Base-by-base conservation (phyloP, 495 filamentous ascomycete genomes). In the Parachaetomium inaequale region DNA sequence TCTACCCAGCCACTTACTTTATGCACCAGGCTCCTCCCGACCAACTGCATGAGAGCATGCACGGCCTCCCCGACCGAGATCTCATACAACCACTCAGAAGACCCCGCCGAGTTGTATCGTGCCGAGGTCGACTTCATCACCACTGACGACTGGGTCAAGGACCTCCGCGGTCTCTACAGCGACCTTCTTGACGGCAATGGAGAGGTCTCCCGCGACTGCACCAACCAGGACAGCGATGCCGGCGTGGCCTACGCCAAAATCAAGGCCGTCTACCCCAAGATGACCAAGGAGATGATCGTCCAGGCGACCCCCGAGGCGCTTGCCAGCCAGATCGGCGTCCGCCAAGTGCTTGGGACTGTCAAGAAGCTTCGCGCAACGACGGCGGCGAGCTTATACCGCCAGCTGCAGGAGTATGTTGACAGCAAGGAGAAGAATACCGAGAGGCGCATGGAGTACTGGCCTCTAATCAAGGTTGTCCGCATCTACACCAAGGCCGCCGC, bases 21-120 rank as follows among this genome's bases (percentile, higher is more conserved):
- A 19, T 17, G n/a, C 42, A 46, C 23, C 12, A 72, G 76, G 17
- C 62, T 81, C 11, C 45, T 76, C 8, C 71, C 74, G 2, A 77
- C 74, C 0, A 75, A 74, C 38, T 76, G 74, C 62, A 55, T 77
- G 65, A 47, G 84, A 60, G 87, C 85, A 10, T 88, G 85, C 61
- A 90, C 87, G 4, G 86, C 87, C 0, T 83, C 84, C 11, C 81
- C 84, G 0, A 88, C 82, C 0, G 87, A 89, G 64, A 81, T 90
- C 15, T 84, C 85, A 0, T 90, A 81, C 67, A 88, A 87, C 51
- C 15, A 68, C 51, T 73, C 68, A n/a, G 46, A 81, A 25, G 78
- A 83, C 21, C 68, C 75, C 2, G 63, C 63, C 0, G 62, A 71
- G 31, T 76, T 68, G 52, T 90, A 88, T 69, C 74, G 75, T 25